These are phyloP conservation scores for Euryodendron excelsum DNA, from an alignment of 148 eudicot species.

Conservation along the genomic window DNA sequence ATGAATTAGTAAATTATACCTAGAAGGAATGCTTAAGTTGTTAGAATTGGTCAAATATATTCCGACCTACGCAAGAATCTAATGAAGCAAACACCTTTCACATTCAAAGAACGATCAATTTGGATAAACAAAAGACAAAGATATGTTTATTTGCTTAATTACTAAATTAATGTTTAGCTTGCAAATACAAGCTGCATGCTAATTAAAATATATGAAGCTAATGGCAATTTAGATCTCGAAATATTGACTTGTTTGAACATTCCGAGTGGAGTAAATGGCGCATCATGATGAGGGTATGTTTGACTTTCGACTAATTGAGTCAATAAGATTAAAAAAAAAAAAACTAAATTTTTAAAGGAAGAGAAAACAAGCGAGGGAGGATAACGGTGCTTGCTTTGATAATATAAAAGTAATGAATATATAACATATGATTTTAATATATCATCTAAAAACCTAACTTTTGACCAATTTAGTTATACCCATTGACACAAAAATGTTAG, in stretches of 20 bases:
- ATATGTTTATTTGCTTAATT: neutral
- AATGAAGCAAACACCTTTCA: slow-evolving; percentile 22
- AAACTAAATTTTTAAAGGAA: no score
- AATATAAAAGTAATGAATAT: no score
- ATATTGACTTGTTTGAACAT: slow-evolving; percentile 19
- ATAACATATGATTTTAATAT: no score
- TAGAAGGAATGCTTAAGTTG: slow-evolving; percentile 5
- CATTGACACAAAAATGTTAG: no score
- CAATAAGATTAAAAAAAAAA: no score
- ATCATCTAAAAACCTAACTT: no score
- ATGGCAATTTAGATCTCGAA: neutral
- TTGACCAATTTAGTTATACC: no score
- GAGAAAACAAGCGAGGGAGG: no score
- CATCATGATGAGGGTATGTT: slow-evolving; percentile 17
- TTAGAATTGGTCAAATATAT: slow-evolving; percentile 26
- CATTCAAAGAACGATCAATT: slow-evolving; percentile 14
- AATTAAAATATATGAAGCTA: neutral
- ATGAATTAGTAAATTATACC: neutral
- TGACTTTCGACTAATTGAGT: slow-evolving; percentile 10
- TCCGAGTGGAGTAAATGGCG: slow-evolving; percentile 36
- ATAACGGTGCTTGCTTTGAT: no score
- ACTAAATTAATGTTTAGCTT: neutral
- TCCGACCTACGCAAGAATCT: slow-evolving; percentile 17
- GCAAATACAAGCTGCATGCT: neutral
- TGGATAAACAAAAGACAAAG: neutral